Conservation (phyloP, 2,329 filamentous ascomycete species). For the Trichoderma koningii region DNA sequence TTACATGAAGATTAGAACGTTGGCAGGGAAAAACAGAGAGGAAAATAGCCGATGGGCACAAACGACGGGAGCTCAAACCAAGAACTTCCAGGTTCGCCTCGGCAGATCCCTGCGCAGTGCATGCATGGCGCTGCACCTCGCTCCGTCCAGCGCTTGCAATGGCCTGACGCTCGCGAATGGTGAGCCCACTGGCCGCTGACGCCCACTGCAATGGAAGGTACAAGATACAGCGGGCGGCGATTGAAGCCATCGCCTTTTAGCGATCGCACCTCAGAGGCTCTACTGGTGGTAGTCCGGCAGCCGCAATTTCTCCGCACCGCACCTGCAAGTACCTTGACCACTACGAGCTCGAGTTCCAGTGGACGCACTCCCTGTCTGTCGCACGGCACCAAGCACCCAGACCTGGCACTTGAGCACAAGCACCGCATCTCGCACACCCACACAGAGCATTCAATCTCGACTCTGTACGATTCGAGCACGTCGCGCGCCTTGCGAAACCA, state of each 20-base stretch:
- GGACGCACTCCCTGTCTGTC: constrained; percentile 29
- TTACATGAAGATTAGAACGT: too few species aligned
- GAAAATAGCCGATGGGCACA: not conserved
- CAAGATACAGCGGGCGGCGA: not conserved
- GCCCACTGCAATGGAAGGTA: not conserved
- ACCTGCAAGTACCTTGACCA: not conserved
- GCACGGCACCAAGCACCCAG: constrained; percentile 18
- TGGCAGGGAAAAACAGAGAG: too few species aligned
- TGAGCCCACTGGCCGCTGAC: constrained; percentile 23
- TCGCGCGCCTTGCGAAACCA: constrained; percentile 19
- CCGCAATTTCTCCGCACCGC: constrained; percentile 36
- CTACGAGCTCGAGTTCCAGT: constrained; percentile 14
- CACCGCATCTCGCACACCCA: constrained; percentile 27
- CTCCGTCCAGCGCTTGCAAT: constrained; percentile 21
- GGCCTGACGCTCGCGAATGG: constrained; percentile 23
- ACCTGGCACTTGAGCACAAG: constrained; percentile 5
- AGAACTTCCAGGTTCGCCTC: not conserved
- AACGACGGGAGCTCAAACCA: not conserved
- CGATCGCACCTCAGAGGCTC: constrained; percentile 1
- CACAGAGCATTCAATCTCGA: constrained; percentile 18
- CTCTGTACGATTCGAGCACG: constrained; percentile 3
- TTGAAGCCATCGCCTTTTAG: constrained; percentile 7
- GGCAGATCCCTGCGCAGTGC: constrained; percentile 18
- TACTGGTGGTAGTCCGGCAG: constrained; percentile 26
- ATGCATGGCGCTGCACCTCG: constrained; percentile 19